Base-by-base conservation (phyloP, 2,329 filamentous ascomycete genomes). In the Pseudopyrenochaeta lycopersici region DNA sequence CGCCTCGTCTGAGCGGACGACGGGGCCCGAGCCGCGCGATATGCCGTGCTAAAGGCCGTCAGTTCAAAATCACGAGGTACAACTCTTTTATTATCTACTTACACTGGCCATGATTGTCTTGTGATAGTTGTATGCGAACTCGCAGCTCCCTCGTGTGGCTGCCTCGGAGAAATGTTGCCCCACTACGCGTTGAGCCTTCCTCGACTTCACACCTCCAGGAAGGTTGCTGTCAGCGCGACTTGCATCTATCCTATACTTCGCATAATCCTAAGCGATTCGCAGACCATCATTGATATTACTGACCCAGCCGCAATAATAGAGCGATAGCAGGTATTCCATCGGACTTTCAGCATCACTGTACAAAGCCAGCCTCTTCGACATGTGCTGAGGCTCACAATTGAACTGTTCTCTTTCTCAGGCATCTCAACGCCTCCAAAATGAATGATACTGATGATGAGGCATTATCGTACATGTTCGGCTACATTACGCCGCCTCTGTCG, bases 1-100 rank as follows among this genome's bases (percentile, higher is more conserved):
- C 71, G 90, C 86, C 71, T 91, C 86, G 66, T 90, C 87, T 64
- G 89, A 90, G 67, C 83, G 81, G 56, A 80, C 77, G 49, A 84
- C 82, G 56, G 85, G 83, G 33, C 66, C 72, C 29, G 76, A 68
- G 32, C 72, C 68, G 71, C 92, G 90, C 69, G 90, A 85, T 75
- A 96, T 84, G 72, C 91, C 92, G 84, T 97, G 93, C 92, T 97
- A 78, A 9, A 39, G 23, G 15, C 17, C 11, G n/a, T 73, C 30
- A 73, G 62, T 40, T 10, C 38, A 48, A 15, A 7, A 31, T 44
- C n/a, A 3, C 9, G 29, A 46, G n/a, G 20, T 27, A 17, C 6
- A n/a, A 11, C 5, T 44, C 20, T 0, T 1, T 17, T 4, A 20
- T n/a, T 5, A 10, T 43, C 23, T 30, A 75, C 76, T 70, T 60